A percentile compares a stretch with the other conserved stretches of the same genome.
These are phyloP conservation scores for Pestalotiopsis fici DNA, from an alignment of 2,329 filamentous ascomycete genomes.

Conservation along the genomic window DNA sequence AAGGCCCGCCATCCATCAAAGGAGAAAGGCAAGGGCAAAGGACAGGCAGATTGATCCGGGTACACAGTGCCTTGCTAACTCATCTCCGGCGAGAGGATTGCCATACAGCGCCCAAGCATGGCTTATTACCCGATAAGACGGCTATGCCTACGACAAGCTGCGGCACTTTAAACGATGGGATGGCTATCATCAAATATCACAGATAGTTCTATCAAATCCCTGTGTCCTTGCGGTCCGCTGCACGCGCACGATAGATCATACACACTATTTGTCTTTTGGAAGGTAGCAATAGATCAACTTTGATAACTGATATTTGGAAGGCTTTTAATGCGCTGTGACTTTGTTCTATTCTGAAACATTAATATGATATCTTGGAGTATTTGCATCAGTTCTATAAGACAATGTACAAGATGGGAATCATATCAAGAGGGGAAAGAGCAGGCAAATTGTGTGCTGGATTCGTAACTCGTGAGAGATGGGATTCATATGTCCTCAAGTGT, in stretches of 20 bases:
- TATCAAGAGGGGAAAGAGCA: neutral
- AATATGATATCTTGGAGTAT: neutral
- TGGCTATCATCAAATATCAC: neutral
- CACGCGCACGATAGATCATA: neutral
- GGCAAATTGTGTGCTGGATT: neutral
- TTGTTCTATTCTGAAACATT: neutral
- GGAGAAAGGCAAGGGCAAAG: constrained; percentile 1
- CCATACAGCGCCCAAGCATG: too few species aligned
- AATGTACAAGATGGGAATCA: neutral
- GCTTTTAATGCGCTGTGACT: too few species aligned
- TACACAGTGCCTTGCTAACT: neutral
- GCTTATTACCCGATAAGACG: too few species aligned
- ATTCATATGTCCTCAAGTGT: neutral
- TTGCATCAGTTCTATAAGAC: neutral
- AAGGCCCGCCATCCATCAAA: neutral
- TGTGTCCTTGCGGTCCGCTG: neutral
- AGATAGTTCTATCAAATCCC: neutral
- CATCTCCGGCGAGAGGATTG: neutral
- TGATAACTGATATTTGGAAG: too few species aligned
- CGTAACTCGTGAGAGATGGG: neutral
- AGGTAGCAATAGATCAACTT: neutral
- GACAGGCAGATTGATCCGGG: neutral
- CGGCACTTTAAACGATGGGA: neutral
- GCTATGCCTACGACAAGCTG: too few species aligned
- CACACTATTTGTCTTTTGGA: neutral